Evolutionary conservation across 148 eudicot species (phyloP), one percentile per base, ranked within the genome.

Genomic region (Vaccinium vitisidaea): DNA sequence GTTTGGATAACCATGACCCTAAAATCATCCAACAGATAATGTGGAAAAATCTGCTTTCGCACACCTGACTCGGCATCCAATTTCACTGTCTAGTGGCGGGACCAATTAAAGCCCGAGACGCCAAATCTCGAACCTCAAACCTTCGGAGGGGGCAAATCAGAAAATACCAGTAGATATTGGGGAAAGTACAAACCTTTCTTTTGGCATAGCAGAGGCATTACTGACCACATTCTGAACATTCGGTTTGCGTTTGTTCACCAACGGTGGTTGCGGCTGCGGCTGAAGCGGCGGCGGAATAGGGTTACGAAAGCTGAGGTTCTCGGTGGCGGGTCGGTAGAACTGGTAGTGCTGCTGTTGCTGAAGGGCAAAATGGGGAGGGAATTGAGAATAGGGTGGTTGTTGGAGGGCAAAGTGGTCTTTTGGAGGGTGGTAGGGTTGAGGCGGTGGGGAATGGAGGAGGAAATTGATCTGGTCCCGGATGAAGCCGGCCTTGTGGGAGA

Each of bases 401-500:
- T 87, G 90, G 71, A 83, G 88, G 86, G 90, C 69, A 61, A 90
- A 85, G 54, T 81, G 92, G 86, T 88, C 91, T 69, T 87, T 87
- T 18, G 86, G 81, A 4, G 23, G 43, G 27, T 82, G 80, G 10
- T 79, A 50, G 8, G 32, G 83, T 13, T 70, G 85, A 13, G 88
- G 85, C 10, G 65, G 88, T 6, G 88, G 86, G 2, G 87, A 79
- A 32, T 89, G 87, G 85, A 87, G 87, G 82, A 83, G 84, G 83
- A 86, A 84, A 84, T 83, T 82, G 85, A 92, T 88, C 23, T 88
- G 92, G 81, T 90, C 90, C 5, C 90, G 71, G 69, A 90, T 92
- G 88, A 92, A 88, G 71, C 61, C 79, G 86, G 89, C 85, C 39
- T 90, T 92, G 85, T 89, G 92, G 56, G 94, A 87, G 1, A 92